phyloP scores from a whole-genome alignment of 23 red algal species.

The Pyropia haitanensis region DNA sequence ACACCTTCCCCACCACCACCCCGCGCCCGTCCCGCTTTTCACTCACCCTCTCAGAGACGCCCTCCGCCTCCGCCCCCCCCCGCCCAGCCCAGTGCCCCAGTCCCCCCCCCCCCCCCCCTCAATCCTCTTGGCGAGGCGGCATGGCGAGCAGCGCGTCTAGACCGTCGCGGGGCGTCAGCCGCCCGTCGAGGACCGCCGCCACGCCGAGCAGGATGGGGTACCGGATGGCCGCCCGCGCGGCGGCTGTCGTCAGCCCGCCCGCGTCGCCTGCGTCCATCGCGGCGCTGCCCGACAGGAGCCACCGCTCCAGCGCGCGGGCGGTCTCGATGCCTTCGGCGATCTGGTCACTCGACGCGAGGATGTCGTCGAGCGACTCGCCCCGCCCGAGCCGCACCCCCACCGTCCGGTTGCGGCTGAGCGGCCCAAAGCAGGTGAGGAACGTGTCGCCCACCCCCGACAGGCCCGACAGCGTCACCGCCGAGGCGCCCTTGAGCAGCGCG shows the following conservation, averaged over 20 bases:
- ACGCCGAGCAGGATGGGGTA: slow-evolving; percentile 86
- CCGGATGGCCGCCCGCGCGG: slow-evolving; percentile 45
- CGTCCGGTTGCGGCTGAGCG: slow-evolving; percentile 85
- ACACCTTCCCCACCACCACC: no score
- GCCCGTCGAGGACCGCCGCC: slow-evolving; percentile 70
- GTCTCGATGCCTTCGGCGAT: slow-evolving; percentile 76
- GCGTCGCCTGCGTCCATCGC: slow-evolving; percentile 21
- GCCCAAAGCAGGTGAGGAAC: slow-evolving; percentile 98
- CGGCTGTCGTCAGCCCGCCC: slow-evolving; percentile 3
- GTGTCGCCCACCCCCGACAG: slow-evolving; percentile 94
- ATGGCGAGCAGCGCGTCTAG: slow-evolving; percentile 77
- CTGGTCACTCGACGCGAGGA: slow-evolving; percentile 57
- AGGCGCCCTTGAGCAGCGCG: slow-evolving; percentile 58
- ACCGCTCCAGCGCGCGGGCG: slow-evolving; percentile 69
- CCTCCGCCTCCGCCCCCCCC: no score
- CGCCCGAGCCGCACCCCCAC: slow-evolving; percentile 81
- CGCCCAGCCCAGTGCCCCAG: no score
- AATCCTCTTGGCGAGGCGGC: slow-evolving; percentile 82
- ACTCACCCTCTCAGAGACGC: no score
- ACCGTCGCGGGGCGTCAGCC: slow-evolving; percentile 74
- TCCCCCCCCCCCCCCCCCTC: background rate
- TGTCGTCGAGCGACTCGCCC: slow-evolving; percentile 80
- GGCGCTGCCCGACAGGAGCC: slow-evolving; percentile 34
- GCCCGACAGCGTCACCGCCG: slow-evolving; percentile 76
- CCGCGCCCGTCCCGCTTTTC: no score